Evolutionary conservation across 2,329 filamentous ascomycete species (phyloP).

Genomic region (Pochonia chlamydosporia): DNA sequence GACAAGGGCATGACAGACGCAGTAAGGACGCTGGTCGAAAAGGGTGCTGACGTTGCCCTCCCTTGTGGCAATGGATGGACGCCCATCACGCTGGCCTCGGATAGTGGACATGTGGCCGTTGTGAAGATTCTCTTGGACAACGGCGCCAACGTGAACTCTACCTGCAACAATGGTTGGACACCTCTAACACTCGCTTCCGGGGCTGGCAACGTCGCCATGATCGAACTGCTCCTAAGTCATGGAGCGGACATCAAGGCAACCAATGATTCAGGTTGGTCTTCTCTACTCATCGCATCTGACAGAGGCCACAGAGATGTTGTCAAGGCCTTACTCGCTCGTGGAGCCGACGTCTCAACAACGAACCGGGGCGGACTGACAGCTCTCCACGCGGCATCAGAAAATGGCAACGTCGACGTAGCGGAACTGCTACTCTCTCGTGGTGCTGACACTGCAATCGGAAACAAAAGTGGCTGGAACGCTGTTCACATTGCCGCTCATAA

Average conservation of each 20-base stretch:
- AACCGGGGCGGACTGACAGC: neutral
- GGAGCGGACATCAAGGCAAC: constrained; percentile 1
- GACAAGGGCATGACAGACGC: constrained; percentile 5
- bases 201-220: neutral
- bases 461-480: constrained; percentile 5
- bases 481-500: constrained; percentile 7
- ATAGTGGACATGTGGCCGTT: constrained; percentile 5
- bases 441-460: neutral
- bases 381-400: constrained; percentile 1
- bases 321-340: neutral
- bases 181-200: constrained; percentile 3
- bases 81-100: constrained; percentile 2
- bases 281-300: constrained; percentile 2
- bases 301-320: neutral
- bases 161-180: constrained; percentile 6
- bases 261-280: neutral
- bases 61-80: constrained; percentile 7
- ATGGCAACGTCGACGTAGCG: constrained; percentile 1
- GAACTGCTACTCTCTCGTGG: constrained; percentile 1
- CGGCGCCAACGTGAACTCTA: constrained; percentile 4
- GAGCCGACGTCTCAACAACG: neutral
- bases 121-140: constrained; percentile 6
- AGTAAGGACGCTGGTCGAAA: constrained; percentile 2
- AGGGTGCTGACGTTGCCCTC: constrained; percentile 5
- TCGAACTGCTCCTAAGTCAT: constrained; percentile 4